Evolutionary conservation across 768 basidiomycete species (phyloP), one percentile per base, ranked within the genome.

Genomic region (Rhodotorula babjevae): DNA sequence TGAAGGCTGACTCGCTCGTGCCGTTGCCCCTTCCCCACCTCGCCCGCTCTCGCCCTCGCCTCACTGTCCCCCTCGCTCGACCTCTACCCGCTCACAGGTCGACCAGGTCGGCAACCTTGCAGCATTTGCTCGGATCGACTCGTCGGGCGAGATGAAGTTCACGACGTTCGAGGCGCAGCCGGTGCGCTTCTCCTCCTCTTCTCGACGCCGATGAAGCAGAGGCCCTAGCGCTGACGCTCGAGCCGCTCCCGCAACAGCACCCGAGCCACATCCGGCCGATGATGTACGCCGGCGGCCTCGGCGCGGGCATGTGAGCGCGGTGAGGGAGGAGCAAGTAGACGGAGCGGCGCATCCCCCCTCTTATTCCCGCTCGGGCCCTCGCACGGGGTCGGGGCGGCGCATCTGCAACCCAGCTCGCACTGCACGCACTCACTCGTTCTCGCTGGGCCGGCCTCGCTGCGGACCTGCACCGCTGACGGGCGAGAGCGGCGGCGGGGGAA

Each of bases 61-160:
- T 58, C 62, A 61, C 25, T 55, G n/a, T n/a, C n/a, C 25, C 27
- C 12, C n/a, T n/a, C n/a, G 3, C 53, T 29, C 53, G n/a, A 1
- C 53, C 2, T 9, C 47, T 19, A 2, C 47, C 3, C 47, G 47
- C 47, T 36, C 50, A 25, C 74, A 77, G 74, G 73, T 77, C 40
- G 93, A 95, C 82, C 90, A 93, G 79, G 88, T 85, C 7, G 90
- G 91, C 12, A 95, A 95, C 82, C 93, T 92, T 82, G 93, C 90
- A 18, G 93, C 93, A 71, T 94, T 89, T 81, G 91, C 92, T 0
- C 63, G 74, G 42, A 76, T 79, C 52, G 75, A 76, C 68, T 75
- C 71, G 21, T 60, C 62, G 29, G 79, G 79, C 40, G 68, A 70
- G 49, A 72, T 79, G 19, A 47, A 46, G 9, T 78, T 69, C 64